Evolutionary conservation across 495 filamentous ascomycete genomes (phyloP).

Genomic region (Aspergillus nanangensis): DNA sequence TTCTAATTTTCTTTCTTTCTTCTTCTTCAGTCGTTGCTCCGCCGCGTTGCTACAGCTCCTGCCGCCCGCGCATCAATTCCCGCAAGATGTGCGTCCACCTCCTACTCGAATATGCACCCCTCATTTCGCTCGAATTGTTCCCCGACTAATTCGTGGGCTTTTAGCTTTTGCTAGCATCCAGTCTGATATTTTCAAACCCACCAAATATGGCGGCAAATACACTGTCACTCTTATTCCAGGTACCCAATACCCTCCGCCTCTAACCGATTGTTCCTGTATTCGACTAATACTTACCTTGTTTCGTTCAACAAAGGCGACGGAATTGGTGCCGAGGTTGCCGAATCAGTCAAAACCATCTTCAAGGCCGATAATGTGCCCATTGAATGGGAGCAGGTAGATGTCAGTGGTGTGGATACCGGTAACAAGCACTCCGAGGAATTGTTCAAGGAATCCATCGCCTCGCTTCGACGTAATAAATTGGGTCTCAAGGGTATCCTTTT

Average conservation of each 20-base stretch:
- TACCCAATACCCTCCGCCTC: constrained; percentile 22
- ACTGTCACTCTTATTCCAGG: constrained; percentile 96
- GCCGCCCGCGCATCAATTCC: constrained; percentile 31
- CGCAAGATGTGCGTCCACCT: constrained; percentile 36
- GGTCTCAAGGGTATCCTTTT: constrained; percentile 95
- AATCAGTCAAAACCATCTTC: constrained; percentile 97
- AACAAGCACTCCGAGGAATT: constrained; percentile 88
- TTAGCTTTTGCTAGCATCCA: constrained; percentile 68
- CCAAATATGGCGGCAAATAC: constrained; percentile 99
- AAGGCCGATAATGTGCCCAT: constrained; percentile 99
- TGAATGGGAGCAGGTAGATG: constrained; percentile 98
- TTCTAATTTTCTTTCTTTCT: neutral
- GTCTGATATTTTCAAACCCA: constrained; percentile 94
- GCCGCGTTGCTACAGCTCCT: constrained; percentile 32
- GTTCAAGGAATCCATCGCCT: constrained; percentile 90
- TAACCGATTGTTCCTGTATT: neutral
- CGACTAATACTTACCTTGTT: constrained; percentile 3
- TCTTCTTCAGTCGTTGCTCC: constrained; percentile 34
- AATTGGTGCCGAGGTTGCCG: constrained; percentile 96
- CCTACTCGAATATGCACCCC: neutral
- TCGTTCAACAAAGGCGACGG: constrained; percentile 69
- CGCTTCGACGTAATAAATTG: constrained; percentile 95
- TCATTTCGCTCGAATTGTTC: no score
- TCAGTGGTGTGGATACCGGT: constrained; percentile 84
- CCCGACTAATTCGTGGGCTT: no score